Evolutionary conservation across 768 basidiomycete species (phyloP), one percentile per base, ranked within the genome.

Genomic region (Mycena vulgaris): DNA sequence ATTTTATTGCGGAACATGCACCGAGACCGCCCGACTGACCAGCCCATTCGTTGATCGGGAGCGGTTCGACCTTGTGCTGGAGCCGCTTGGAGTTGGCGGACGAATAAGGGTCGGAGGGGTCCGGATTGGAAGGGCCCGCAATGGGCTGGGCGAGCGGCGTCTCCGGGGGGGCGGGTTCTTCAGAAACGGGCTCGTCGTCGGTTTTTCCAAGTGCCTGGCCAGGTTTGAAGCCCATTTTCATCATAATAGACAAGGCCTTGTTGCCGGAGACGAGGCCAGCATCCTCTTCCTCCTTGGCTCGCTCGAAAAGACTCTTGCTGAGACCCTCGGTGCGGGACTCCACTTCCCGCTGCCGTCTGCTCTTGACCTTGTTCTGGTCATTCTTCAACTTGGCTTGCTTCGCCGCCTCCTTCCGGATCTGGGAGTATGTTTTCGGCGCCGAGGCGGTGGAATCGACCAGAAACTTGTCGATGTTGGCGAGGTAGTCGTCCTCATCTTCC

Each of bases 211-310:
- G 85, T 17, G 93, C 85, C 78, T 95, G 90, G 19, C 95, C 95
- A 3, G 93, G 90, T 81, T 92, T 92, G 83, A 94, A 96, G 1
- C 95, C 95, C 95, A 96, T 96, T 82, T 93, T 95, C 88, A 93
- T 90, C 95, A 96, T 96, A 84, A 96, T 95, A 19, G 89, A 87
- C 62, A 96, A 83, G 10, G 95, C 95, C 78, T 95, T 96, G 83
- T 89, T 95, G 48, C 87, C 85, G 60, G 83, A 80, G 47, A 83
- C 81, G 25, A 84, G 76, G 8, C 88, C 90, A 51, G 81, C 83
- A 68, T 86, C 86, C 70, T 89, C 86, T 49, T 89, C 88, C 76
- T 94, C 92, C 77, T 88, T 85, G 27, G 92, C 93, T 48, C 89
- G 86, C 75, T 94, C 92, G 74, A 96, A 95, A 25, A 96, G 88